Base-by-base conservation (phyloP, 768 basidiomycete genomes). In the Trametes cubensis region DNA sequence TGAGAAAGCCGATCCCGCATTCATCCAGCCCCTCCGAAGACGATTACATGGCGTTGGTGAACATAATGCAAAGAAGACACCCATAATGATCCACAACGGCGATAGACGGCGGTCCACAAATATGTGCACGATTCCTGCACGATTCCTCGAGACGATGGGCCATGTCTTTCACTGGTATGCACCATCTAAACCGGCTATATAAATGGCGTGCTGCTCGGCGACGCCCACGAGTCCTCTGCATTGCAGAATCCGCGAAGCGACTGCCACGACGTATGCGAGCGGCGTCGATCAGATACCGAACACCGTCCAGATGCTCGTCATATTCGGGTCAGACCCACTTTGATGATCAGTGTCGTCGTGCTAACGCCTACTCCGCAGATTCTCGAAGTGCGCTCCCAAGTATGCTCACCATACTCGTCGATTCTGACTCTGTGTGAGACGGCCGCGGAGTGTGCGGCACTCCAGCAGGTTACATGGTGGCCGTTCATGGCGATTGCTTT, bases 351-450 rank as follows among this genome's bases (percentile, higher is more conserved):
- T 34, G 5, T 55, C 25, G 21, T 45, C 55, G 41, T n/a, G n/a
- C 42, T 41, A 30, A 56, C 26, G 42, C 28, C 42, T 20, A 45
- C 42, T 56, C 42, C 55, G 51, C 51, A 53, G 30, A n/a, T 56
- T 45, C 55, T 56, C 55, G 55, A 56, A 56, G 41, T 26, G 10
- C 23, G 14, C 25, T 23, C 15, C 38, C 51, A 15, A 38, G 13
- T 40, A 21, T 23, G 2, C 51, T 21, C 6, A 23, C 58, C 58
- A 21, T 51, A 59, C 26, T 7, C 10, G 58, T 59, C 40, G 17
- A 42, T n/a, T 20, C 40, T 59, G 58, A 59, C 58, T 59, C 58
- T 59, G 58, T 59, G 58, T 59, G 58, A 39, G 55, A 47, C 30
- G 30, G 28, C 15, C 18, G 20, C n/a, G 45, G 20, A 38, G 44